Evolutionary conservation across 108 stramenopile genomes (phyloP).

Genomic region (Mediolabrus comicus): DNA sequence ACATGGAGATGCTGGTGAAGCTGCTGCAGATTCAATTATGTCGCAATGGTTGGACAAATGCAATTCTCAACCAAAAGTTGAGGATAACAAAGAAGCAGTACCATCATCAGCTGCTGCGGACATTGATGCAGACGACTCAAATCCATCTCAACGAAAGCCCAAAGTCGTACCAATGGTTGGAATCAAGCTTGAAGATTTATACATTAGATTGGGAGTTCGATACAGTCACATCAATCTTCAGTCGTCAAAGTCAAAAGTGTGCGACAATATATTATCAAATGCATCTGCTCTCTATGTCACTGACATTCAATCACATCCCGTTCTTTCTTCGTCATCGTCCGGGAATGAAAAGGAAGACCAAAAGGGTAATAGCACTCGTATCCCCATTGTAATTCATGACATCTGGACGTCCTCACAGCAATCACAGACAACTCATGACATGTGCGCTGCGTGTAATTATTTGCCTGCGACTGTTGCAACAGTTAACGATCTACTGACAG

Average conservation of each 20-base stretch:
- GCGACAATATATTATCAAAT: neutral
- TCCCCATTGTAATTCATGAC: neutral
- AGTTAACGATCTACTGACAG: neutral
- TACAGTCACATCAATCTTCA: slow-evolving; percentile 60
- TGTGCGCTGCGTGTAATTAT: neutral
- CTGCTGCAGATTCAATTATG: slow-evolving; percentile 13
- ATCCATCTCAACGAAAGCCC: slow-evolving; percentile 33
- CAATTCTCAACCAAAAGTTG: neutral
- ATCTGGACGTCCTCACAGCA: slow-evolving; percentile 1
- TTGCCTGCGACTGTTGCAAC: slow-evolving; percentile 3
- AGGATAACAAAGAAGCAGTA: neutral
- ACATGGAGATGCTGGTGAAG: slow-evolving; percentile 41
- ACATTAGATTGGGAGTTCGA: slow-evolving; percentile 64
- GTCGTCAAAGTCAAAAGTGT: neutral
- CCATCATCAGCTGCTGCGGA: neutral
- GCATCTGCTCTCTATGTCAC: slow-evolving; percentile 40
- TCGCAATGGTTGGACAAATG: slow-evolving; percentile 21
- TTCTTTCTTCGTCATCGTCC: neutral
- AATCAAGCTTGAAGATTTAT: slow-evolving; percentile 50
- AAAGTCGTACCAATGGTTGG: slow-evolving; percentile 45
- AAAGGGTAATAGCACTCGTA: neutral
- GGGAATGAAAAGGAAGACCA: neutral
- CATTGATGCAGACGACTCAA: slow-evolving; percentile 12
- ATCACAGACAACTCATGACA: neutral
- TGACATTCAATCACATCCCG: slow-evolving; percentile 6